Evolutionary conservation across 225 moss, liverwort and hornwort species (phyloP).

Genomic region (Polytrichum commune): DNA sequence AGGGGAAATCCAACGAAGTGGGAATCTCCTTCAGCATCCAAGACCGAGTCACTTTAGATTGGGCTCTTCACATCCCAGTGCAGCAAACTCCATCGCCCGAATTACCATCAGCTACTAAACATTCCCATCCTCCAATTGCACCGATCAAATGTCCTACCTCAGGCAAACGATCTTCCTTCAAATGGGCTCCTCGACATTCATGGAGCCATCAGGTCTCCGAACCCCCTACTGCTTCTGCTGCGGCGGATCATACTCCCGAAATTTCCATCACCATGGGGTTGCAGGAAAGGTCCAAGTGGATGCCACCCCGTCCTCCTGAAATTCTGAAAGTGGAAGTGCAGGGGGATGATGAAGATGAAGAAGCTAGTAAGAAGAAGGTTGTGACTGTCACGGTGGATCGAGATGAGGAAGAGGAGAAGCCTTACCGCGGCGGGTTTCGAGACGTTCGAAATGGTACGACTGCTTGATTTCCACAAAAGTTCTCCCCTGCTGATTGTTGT

Average conservation of each 20-base stretch:
- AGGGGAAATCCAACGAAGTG: not conserved
- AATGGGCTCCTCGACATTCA: not conserved
- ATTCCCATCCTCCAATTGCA: not conserved
- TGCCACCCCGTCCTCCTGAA: not conserved
- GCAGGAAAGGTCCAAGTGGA: conserved; percentile 4
- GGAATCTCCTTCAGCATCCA: conserved; percentile 1
- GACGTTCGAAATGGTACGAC: conserved; percentile 5
- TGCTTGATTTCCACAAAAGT: no score
- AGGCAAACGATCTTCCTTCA: not conserved
- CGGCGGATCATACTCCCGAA: not conserved
- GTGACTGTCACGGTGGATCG: conserved; percentile 3
- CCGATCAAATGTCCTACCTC: not conserved
- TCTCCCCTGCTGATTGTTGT: no score
- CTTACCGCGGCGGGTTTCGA: conserved; percentile 6
- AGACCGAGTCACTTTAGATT: not conserved
- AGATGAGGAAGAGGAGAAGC: conserved; percentile 4
- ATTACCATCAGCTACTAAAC: not conserved
- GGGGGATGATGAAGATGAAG: not conserved
- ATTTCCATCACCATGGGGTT: not conserved
- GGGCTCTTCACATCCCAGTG: no score
- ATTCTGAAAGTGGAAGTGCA: not conserved
- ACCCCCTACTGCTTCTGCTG: not conserved
- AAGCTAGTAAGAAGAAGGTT: no score
- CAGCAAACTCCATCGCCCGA: not conserved
- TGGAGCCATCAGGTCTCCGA: not conserved